Conservation (phyloP, 2,329 filamentous ascomycete species). For the Fusarium sp. region DNA sequence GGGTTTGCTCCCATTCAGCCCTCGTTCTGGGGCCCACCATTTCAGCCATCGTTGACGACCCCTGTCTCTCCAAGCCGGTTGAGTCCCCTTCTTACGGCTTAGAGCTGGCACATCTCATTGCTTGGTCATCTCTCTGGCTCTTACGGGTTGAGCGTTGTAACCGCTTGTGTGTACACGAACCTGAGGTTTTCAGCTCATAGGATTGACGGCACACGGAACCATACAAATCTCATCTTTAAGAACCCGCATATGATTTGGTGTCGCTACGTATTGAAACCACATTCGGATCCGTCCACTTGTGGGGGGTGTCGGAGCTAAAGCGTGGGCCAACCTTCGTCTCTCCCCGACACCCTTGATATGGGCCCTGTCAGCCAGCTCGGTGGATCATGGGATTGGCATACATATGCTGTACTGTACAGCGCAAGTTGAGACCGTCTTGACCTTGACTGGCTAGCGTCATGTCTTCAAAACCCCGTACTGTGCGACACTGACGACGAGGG, state of each 20-base stretch:
- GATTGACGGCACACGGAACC: constrained; percentile 13
- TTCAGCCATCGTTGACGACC: constrained; percentile 45
- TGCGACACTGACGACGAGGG: constrained; percentile 44
- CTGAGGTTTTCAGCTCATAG: constrained; percentile 11
- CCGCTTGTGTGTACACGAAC: background rate
- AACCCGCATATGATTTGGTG: constrained; percentile 34
- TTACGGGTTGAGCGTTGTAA: constrained; percentile 4
- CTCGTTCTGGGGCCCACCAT: constrained; percentile 44
- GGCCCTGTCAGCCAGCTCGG: constrained; percentile 47
- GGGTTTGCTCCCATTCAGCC: constrained; percentile 32
- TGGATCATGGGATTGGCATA: constrained; percentile 48
- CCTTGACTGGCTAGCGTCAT: constrained; percentile 46
- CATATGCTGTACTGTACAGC: constrained; percentile 27
- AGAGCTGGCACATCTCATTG: constrained; percentile 9
- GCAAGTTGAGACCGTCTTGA: constrained; percentile 46
- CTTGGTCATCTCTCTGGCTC: constrained; percentile 12
- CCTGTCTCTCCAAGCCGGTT: constrained; percentile 30
- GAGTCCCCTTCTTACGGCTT: constrained; percentile 27
- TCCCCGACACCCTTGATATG: constrained; percentile 42
- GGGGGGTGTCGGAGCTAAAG: constrained; percentile 43
- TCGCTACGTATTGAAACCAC: constrained; percentile 28
- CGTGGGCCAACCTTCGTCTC: constrained; percentile 41
- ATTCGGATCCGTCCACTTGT: constrained; percentile 40
- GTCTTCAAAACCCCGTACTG: constrained; percentile 42
- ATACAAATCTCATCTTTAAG: constrained; percentile 25